phyloP scores from a whole-genome alignment of 2,329 filamentous ascomycete species.

The Penicillium sp. region DNA sequence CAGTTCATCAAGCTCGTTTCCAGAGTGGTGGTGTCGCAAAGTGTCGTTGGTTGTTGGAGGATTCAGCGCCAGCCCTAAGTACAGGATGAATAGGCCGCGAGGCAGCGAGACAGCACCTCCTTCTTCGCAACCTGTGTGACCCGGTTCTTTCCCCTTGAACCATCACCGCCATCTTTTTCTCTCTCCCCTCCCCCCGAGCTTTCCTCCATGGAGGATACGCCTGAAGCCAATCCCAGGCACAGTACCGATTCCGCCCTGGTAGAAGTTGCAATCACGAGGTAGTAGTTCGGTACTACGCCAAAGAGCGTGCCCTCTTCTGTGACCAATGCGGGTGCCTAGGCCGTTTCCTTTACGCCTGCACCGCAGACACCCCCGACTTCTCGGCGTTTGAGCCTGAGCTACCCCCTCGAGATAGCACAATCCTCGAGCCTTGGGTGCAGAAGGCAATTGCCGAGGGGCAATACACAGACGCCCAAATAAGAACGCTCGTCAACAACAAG shows the following conservation, averaged over 20 bases:
- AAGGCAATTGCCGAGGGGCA: slow-evolving; percentile 43
- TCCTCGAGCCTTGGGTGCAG: slow-evolving; percentile 42
- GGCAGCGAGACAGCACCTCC: no score
- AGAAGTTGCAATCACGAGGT: slow-evolving; percentile 59
- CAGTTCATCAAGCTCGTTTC: neutral
- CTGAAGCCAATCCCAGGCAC: neutral
- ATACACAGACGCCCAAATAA: slow-evolving; percentile 45
- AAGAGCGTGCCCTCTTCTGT: slow-evolving; percentile 50
- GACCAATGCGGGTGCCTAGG: slow-evolving; percentile 57
- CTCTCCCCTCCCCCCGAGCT: no score
- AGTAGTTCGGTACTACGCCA: slow-evolving; percentile 58
- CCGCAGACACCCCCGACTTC: slow-evolving; percentile 13
- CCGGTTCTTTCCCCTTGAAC: no score
- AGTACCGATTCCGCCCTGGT: neutral
- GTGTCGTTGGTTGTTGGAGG: no score
- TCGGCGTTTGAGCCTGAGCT: neutral
- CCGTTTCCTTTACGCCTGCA: slow-evolving; percentile 72
- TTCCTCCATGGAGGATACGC: no score
- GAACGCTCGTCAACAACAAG: slow-evolving; percentile 45
- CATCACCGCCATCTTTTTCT: no score
- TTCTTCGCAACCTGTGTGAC: neutral
- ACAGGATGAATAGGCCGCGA: no score
- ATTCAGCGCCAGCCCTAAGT: no score
- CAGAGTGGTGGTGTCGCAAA: neutral
- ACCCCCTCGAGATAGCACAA: slow-evolving; percentile 8